phyloP scores from a whole-genome alignment of 768 basidiomycete species.

The Phanerodontia chrysosporium region DNA sequence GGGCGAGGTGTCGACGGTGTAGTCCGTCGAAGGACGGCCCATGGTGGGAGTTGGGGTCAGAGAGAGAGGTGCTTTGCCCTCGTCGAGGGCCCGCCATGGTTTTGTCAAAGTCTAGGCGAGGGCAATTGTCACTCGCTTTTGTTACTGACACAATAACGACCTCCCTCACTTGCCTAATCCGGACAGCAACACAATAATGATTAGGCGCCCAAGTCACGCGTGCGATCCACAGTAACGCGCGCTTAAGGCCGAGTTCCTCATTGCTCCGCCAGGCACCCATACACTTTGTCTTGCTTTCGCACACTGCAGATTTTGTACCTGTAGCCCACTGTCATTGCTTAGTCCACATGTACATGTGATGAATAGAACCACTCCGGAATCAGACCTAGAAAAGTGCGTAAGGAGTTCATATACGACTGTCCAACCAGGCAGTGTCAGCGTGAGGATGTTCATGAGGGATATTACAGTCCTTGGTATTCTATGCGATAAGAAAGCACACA shows the following conservation, averaged over 20 bases:
- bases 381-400: not conserved
- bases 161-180: slow-evolving; percentile 10
- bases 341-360: slow-evolving; percentile 1
- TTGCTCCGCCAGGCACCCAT: no score
- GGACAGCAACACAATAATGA: slow-evolving; percentile 7
- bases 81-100: slow-evolving; percentile 17
- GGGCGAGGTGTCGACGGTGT: slow-evolving; percentile 17
- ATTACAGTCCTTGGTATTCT: slow-evolving; percentile 14
- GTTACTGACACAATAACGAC: slow-evolving; percentile 10
- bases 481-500: slow-evolving; percentile 13
- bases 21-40: slow-evolving; percentile 17
- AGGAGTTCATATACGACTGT: not conserved
- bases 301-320: not conserved
- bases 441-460: not conserved
- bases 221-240: no score
- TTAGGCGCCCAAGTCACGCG: not conserved
- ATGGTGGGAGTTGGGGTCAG: slow-evolving; percentile 13
- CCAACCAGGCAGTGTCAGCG: not conserved
- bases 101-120: slow-evolving; percentile 24
- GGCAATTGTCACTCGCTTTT: slow-evolving; percentile 10
- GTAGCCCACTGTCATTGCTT: not conserved
- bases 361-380: not conserved
- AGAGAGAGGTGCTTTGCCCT: slow-evolving; percentile 8
- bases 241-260: no score
- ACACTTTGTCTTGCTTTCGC: not conserved